Evolutionary conservation across 2,329 filamentous ascomycete genomes (phyloP).

Genomic region (Sclerotinia nivalis): DNA sequence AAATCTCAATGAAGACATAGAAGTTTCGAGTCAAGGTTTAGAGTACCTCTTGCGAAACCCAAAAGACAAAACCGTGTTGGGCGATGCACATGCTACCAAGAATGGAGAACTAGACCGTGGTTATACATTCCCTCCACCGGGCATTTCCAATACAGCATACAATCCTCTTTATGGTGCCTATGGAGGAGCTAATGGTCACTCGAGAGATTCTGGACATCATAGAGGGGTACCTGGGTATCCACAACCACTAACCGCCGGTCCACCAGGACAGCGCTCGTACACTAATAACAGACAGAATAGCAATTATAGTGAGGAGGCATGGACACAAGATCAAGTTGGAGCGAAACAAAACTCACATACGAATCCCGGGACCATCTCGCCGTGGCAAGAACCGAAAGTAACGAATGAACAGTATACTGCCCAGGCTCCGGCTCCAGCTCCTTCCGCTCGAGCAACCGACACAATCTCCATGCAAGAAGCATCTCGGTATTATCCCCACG

Average conservation of each 20-base stretch:
- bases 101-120: constrained; percentile 31
- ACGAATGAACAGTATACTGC: constrained; percentile 11
- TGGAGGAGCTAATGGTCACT: background rate
- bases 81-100: background rate
- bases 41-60: constrained; percentile 2
- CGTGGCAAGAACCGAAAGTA: constrained; percentile 21
- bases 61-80: constrained; percentile 3
- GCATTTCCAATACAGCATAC: constrained; percentile 20
- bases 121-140: constrained; percentile 36
- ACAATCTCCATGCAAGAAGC: constrained; percentile 33
- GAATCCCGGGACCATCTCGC: background rate
- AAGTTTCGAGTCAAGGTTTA: background rate
- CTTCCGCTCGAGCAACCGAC: constrained; percentile 27
- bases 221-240: constrained; percentile 35
- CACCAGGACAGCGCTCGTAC: constrained; percentile 38
- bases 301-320: constrained; percentile 23
- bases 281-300: constrained; percentile 23
- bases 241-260: constrained; percentile 42
- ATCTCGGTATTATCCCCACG: constrained; percentile 38
- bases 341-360: background rate
- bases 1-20: background rate
- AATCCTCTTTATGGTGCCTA: constrained; percentile 33
- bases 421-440: background rate
- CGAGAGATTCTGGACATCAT: constrained; percentile 12
- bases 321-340: constrained; percentile 10